Evolutionary conservation across 2,329 filamentous ascomycete genomes (phyloP).

Genomic region (Aspergillus novofumigatus): DNA sequence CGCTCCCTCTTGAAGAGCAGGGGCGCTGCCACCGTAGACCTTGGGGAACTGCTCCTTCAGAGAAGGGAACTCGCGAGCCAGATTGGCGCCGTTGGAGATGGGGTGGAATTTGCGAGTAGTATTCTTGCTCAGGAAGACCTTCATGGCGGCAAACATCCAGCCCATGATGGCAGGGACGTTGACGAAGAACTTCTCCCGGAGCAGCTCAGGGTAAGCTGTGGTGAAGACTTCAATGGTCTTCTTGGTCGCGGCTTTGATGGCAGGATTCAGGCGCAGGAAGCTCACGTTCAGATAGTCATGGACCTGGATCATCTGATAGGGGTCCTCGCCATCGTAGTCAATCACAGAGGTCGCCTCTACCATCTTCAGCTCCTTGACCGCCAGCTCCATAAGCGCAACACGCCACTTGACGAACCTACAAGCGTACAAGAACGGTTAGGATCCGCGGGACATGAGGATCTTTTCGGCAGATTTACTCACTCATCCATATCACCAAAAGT

Average conservation of each 20-base stretch:
- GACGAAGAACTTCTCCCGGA: slow-evolving; percentile 91
- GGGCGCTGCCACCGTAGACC: slow-evolving; percentile 73
- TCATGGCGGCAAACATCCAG: slow-evolving; percentile 74
- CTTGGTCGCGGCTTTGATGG: slow-evolving; percentile 69
- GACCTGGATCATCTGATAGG: slow-evolving; percentile 86
- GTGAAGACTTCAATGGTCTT: slow-evolving; percentile 79
- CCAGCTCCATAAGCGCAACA: slow-evolving; percentile 83
- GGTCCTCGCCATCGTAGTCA: slow-evolving; percentile 60
- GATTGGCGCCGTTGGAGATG: slow-evolving; percentile 65
- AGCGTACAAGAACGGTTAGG: slow-evolving; percentile 1
- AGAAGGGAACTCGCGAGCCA: slow-evolving; percentile 57
- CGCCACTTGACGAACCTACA: slow-evolving; percentile 83
- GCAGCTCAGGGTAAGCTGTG: slow-evolving; percentile 81
- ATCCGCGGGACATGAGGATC: background rate
- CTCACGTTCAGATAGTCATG: slow-evolving; percentile 89
- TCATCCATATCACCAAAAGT: slow-evolving; percentile 80
- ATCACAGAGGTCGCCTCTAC: slow-evolving; percentile 66
- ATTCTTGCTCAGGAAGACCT: slow-evolving; percentile 67
- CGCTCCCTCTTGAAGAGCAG: slow-evolving; percentile 42
- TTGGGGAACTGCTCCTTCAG: slow-evolving; percentile 65
- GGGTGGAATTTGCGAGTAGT: slow-evolving; percentile 78
- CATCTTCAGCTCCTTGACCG: slow-evolving; percentile 70
- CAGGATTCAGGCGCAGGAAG: slow-evolving; percentile 76
- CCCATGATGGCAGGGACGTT: slow-evolving; percentile 91
- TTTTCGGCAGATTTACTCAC: slow-evolving; percentile 49